Percentiles rank a stretch among this genome's conserved stretches.
These are phyloP conservation scores for Lathyrus oleraceus DNA, from an alignment of 306 rosid species.

Conservation along the genomic window DNA sequence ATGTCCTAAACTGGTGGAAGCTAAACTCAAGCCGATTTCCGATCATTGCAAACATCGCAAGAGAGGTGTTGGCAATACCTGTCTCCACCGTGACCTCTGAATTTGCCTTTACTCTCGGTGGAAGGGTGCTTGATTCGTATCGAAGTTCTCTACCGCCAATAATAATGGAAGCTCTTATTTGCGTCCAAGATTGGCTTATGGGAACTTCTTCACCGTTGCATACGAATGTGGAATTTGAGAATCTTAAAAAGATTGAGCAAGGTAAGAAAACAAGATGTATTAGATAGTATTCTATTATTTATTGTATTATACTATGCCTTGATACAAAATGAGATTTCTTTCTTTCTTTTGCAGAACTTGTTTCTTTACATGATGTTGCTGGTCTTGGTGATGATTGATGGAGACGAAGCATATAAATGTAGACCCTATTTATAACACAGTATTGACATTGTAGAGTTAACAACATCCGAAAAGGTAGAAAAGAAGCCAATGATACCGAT, in stretches of 20 bases:
- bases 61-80: conserved; percentile 23
- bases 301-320: not conserved
- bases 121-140: conserved; percentile 23
- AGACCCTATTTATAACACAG: conserved; percentile 66
- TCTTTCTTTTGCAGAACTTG: not conserved
- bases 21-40: conserved; percentile 15
- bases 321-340: not conserved
- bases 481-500: conserved; percentile 57
- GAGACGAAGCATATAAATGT: conserved; percentile 57
- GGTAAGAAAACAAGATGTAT: conserved; percentile 2
- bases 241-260: not conserved
- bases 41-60: conserved; percentile 1
- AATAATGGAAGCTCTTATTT: conserved; percentile 2
- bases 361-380: not conserved
- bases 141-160: conserved; percentile 4
- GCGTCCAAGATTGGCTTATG: conserved; percentile 17
- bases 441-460: conserved; percentile 77
- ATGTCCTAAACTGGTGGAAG: conserved; percentile 22
- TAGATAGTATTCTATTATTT: not conserved
- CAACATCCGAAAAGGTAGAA: conserved; percentile 67
- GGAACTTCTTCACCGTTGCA: not conserved
- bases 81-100: not conserved
- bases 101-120: not conserved
- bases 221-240: not conserved
- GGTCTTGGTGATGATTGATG: not conserved